Evolutionary conservation across 371 early-diverging fungal genomes (phyloP).

Genomic region (Mortierella sp.): DNA sequence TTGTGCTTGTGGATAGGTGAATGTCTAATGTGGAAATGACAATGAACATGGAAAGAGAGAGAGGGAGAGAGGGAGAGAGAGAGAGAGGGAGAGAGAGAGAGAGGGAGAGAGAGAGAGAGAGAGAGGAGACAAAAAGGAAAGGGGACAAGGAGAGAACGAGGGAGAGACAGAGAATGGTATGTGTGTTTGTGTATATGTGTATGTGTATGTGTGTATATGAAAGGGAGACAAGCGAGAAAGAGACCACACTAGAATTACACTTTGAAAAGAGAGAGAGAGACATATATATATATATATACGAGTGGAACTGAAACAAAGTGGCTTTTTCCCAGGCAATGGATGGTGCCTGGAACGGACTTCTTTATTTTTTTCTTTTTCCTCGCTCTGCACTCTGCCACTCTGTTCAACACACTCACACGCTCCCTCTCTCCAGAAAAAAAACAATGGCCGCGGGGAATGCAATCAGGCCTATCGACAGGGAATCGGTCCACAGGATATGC

Average conservation of each 20-base stretch:
- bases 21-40: background rate
- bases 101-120: constrained; percentile 3
- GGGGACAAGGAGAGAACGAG: background rate
- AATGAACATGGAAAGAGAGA: background rate
- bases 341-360: no score
- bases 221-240: background rate
- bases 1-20: background rate
- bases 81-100: background rate
- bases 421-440: background rate
- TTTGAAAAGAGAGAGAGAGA: no score
- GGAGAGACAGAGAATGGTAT: no score
- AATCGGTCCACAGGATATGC: constrained; percentile 82
- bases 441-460: background rate
- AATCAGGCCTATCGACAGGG: constrained; percentile 49
- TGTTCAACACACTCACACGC: no score
- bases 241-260: no score
- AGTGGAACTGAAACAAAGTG: no score
- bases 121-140: background rate
- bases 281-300: no score
- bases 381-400: no score
- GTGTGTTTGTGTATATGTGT: background rate
- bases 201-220: background rate
- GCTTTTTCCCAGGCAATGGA: no score
- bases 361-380: no score
- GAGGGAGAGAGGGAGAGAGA: background rate